phyloP scores from a whole-genome alignment of 2,329 filamentous ascomycete genomes.

The Arthroderma uncinatum region DNA sequence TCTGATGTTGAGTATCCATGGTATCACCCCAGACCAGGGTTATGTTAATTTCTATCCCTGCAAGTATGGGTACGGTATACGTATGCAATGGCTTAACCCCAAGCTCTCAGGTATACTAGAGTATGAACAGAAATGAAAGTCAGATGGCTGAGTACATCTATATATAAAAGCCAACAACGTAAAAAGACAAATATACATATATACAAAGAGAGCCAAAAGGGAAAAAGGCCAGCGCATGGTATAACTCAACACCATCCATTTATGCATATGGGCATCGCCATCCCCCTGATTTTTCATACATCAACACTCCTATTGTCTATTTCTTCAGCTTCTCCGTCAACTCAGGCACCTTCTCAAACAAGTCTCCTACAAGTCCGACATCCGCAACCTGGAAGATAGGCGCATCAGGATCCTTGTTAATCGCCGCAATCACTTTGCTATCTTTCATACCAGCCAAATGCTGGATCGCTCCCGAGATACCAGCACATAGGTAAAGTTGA shows the following conservation, averaged over 20 bases:
- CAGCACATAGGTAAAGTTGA: conserved; percentile 86
- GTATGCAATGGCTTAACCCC: too few species aligned
- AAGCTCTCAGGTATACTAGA: too few species aligned
- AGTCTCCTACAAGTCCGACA: conserved; percentile 85
- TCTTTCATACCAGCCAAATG: conserved; percentile 99
- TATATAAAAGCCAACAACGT: background rate
- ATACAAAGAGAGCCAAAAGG: conserved; percentile 2
- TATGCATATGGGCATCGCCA: background rate
- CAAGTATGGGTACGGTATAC: too few species aligned
- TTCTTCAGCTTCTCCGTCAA: conserved; percentile 86
- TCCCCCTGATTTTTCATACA: background rate
- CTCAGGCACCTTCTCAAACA: conserved; percentile 93
- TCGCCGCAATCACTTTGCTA: conserved; percentile 96
- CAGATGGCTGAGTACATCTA: conserved; percentile 4
- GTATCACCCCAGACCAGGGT: too few species aligned
- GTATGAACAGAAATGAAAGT: background rate
- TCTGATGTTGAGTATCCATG: too few species aligned
- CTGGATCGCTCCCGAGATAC: conserved; percentile 95
- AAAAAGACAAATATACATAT: background rate
- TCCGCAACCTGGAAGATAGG: conserved; percentile 98
- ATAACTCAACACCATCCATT: too few species aligned
- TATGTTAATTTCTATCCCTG: too few species aligned
- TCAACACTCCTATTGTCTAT: conserved; percentile 4
- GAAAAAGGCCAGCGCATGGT: background rate
- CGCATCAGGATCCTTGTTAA: conserved; percentile 95